Percentiles rank a stretch among this genome's conserved stretches.
These are phyloP conservation scores for Cephaloascus fragrans DNA, from an alignment of 805 yeast species.

Conservation along the genomic window DNA sequence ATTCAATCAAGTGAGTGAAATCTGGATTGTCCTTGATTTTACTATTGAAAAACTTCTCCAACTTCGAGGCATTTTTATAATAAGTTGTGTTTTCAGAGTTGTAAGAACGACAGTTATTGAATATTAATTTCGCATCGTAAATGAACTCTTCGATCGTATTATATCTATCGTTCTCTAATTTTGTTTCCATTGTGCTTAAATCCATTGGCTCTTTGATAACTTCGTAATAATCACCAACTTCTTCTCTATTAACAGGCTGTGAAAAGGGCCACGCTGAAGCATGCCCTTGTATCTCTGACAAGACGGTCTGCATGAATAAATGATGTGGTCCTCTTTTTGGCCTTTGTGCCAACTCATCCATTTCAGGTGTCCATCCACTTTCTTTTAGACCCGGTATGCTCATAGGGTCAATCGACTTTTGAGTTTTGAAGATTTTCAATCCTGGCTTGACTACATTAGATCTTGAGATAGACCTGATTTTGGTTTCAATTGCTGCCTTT, in stretches of 20 bases:
- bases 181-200: conserved; percentile 87
- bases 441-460: conserved; percentile 82
- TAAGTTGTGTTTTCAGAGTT: conserved; percentile 93
- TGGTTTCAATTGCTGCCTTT: conserved; percentile 82
- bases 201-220: conserved; percentile 99
- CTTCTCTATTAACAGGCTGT: conserved; percentile 85
- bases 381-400: conserved; percentile 84
- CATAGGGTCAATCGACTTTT: conserved; percentile 63
- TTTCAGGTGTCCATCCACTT: conserved; percentile 97
- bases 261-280: conserved; percentile 98
- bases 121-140: conserved; percentile 78
- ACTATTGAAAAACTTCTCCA: conserved; percentile 78
- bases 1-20: conserved; percentile 72
- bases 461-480: conserved; percentile 69
- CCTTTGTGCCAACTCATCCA: conserved; percentile 92
- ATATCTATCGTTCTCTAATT: conserved; percentile 85
- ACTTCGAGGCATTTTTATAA: conserved; percentile 86
- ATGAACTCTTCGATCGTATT: conserved; percentile 85
- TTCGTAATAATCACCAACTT: conserved; percentile 93
- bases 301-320: conserved; percentile 81
- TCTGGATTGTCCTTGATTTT: conserved; percentile 90
- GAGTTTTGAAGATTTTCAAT: conserved; percentile 51
- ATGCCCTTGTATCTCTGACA: conserved; percentile 85
- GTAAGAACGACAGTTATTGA: conserved; percentile 85
- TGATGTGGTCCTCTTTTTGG: conserved; percentile 94